These are phyloP conservation scores for Trypanosoma cruzi DNA, from an alignment of 208 protist species.

Conservation along the genomic window DNA sequence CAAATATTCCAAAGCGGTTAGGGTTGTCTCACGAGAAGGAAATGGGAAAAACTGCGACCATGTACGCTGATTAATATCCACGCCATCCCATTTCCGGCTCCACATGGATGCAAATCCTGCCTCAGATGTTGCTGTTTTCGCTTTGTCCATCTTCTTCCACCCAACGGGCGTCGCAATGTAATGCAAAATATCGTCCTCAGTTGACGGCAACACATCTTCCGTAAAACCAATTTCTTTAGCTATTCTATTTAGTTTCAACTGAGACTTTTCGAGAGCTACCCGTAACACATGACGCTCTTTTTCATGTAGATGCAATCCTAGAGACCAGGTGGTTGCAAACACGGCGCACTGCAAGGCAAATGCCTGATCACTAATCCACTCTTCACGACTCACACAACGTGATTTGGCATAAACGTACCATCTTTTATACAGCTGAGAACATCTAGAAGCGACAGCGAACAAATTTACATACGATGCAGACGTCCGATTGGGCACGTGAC, in stretches of 20 bases:
- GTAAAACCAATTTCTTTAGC: slow-evolving; percentile 26
- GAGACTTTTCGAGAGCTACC: slow-evolving; percentile 17
- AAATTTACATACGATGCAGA: slow-evolving; percentile 24
- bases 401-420: slow-evolving; percentile 59
- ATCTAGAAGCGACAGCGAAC: slow-evolving; percentile 36
- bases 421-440: slow-evolving; percentile 45
- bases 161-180: slow-evolving; percentile 50
- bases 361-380: slow-evolving; percentile 37
- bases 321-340: slow-evolving; percentile 62
- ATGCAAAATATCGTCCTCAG: slow-evolving; percentile 38
- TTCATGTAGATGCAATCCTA: slow-evolving; percentile 33
- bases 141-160: slow-evolving; percentile 71
- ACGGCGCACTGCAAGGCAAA: slow-evolving; percentile 58
- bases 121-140: slow-evolving; percentile 17
- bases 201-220: slow-evolving; percentile 33
- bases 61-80: slow-evolving; percentile 38
- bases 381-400: slow-evolving; percentile 28
- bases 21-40: slow-evolving; percentile 49
- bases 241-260: slow-evolving; percentile 20
- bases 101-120: slow-evolving; percentile 25
- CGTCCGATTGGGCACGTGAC: neutral
- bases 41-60: slow-evolving; percentile 65
- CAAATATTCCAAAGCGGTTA: slow-evolving; percentile 73
- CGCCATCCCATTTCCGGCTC: neutral
- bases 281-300: slow-evolving; percentile 18